A percentile compares a stretch with the other conserved stretches of the same genome.
These are phyloP conservation scores for Thymus mandschuricus DNA, from an alignment of 257 asterid genomes.

Conservation along the genomic window DNA sequence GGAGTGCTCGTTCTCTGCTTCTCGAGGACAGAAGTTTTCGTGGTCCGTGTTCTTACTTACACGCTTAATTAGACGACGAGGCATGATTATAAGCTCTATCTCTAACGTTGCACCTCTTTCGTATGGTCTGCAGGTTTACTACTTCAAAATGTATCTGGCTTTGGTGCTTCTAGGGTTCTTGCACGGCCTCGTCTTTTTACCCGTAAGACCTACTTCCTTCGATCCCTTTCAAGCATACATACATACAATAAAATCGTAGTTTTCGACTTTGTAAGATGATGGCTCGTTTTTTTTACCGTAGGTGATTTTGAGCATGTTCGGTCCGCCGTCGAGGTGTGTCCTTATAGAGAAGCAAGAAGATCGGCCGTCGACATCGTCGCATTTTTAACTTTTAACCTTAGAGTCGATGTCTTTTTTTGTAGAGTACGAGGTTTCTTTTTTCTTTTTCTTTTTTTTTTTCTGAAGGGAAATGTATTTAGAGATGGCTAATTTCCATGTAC, in stretches of 20 bases:
- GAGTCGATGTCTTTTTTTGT: constrained; percentile 11
- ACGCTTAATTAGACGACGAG: background rate
- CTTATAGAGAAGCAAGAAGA: constrained; percentile 93
- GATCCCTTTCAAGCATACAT: background rate
- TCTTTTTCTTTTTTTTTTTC: background rate
- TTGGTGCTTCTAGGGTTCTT: constrained; percentile 92
- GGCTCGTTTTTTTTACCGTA: constrained; percentile 34
- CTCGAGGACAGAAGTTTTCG: constrained; percentile 91
- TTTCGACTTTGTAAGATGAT: background rate
- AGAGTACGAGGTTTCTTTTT: constrained; percentile 10
- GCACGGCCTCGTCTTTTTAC: constrained; percentile 85
- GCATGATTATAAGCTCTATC: background rate
- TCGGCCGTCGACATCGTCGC: constrained; percentile 88
- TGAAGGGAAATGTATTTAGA: background rate
- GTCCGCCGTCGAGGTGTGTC: constrained; percentile 97
- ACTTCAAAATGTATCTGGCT: constrained; percentile 90
- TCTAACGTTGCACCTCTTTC: background rate
- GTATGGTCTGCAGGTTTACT: constrained; percentile 70
- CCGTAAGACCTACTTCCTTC: constrained; percentile 55
- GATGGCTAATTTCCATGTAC: constrained; percentile 34
- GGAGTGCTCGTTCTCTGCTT: constrained; percentile 95
- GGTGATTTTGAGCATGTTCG: constrained; percentile 92
- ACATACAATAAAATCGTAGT: no score
- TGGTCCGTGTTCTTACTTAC: constrained; percentile 51
- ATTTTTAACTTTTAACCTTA: constrained; percentile 43